These are phyloP conservation scores for Nakazawaea anatomiae DNA, from an alignment of 805 yeast species.

Conservation along the genomic window DNA sequence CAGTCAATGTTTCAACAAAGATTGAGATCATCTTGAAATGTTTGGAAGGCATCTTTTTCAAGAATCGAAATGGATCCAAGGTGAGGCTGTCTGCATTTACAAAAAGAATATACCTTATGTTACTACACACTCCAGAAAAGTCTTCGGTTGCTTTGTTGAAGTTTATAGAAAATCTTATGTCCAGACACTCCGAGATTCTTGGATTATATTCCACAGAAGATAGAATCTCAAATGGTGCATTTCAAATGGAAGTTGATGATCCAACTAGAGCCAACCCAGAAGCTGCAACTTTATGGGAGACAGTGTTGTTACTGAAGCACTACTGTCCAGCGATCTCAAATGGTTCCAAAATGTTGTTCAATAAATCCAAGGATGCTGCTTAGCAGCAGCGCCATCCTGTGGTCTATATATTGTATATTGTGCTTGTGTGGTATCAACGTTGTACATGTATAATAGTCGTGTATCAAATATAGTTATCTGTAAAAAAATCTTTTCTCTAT, in stretches of 20 bases:
- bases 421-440: neutral
- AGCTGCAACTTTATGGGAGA: slow-evolving; percentile 90
- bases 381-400: neutral
- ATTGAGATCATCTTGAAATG: slow-evolving; percentile 77
- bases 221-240: slow-evolving; percentile 74
- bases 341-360: slow-evolving; percentile 43
- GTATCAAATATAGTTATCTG: no score
- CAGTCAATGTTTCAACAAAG: slow-evolving; percentile 84
- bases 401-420: no score
- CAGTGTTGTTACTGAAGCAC: slow-evolving; percentile 70
- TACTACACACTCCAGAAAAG: slow-evolving; percentile 82
- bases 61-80: slow-evolving; percentile 60
- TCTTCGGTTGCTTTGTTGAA: slow-evolving; percentile 72
- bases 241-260: slow-evolving; percentile 56
- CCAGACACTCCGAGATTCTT: slow-evolving; percentile 63
- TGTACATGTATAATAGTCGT: neutral
- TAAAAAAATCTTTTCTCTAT: neutral
- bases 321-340: slow-evolving; percentile 78
- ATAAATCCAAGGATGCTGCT: slow-evolving; percentile 21
- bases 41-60: slow-evolving; percentile 76
- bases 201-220: slow-evolving; percentile 87
- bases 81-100: slow-evolving; percentile 75
- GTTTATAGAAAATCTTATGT: slow-evolving; percentile 70
- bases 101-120: slow-evolving; percentile 64
- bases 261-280: slow-evolving; percentile 78